Percentiles rank a stretch among this genome's conserved stretches.
Conservation (phyloP, 2,329 filamentous ascomycete genomes). For the Pseudopyrenochaeta lycopersici region DNA sequence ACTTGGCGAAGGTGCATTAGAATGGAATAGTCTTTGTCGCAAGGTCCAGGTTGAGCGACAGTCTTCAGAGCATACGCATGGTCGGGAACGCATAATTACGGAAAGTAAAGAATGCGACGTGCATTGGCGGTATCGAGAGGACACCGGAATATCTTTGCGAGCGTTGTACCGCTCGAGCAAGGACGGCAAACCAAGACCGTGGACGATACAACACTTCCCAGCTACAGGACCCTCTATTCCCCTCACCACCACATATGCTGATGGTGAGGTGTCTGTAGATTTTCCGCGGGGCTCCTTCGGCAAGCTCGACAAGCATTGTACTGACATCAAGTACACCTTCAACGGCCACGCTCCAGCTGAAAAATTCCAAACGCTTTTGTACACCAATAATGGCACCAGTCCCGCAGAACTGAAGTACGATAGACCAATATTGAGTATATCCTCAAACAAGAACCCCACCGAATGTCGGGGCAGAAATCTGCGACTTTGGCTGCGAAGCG, state of each 20-base stretch:
- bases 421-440: constrained; percentile 31
- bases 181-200: constrained; percentile 24
- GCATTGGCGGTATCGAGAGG: constrained; percentile 40
- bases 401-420: constrained; percentile 38
- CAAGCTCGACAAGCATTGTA: constrained; percentile 34
- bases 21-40: constrained; percentile 38
- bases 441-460: constrained; percentile 36
- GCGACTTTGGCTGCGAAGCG: constrained; percentile 36
- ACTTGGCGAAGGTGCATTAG: constrained; percentile 36
- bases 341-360: constrained; percentile 15
- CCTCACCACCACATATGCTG: constrained; percentile 35
- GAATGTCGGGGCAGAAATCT: constrained; percentile 43
- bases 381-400: constrained; percentile 43
- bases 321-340: constrained; percentile 42
- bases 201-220: constrained; percentile 40
- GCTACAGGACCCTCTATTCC: constrained; percentile 42
- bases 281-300: constrained; percentile 40
- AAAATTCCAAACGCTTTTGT: constrained; percentile 42
- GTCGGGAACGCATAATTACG: constrained; percentile 1
- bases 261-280: constrained; percentile 41
- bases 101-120: constrained; percentile 34
- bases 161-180: constrained; percentile 32
- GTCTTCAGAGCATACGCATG: constrained; percentile 11
- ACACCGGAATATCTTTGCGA: constrained; percentile 35
- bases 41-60: constrained; percentile 40